A percentile compares a stretch with the other conserved stretches of the same genome.
These are phyloP conservation scores for Mycena chlorophos DNA, from an alignment of 768 basidiomycete species.

Conservation along the genomic window DNA sequence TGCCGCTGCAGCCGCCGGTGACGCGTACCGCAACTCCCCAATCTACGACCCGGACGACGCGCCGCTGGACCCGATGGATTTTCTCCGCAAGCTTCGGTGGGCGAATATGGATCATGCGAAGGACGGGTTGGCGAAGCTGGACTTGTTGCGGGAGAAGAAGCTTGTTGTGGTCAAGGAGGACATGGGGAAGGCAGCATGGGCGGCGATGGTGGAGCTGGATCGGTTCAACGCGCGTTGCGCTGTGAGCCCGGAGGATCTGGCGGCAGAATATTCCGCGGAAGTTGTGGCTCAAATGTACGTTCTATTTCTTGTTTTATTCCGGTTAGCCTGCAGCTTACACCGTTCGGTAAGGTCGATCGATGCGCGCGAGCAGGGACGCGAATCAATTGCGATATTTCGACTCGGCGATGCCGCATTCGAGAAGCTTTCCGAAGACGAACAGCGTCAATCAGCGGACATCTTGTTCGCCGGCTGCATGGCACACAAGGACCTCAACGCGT, in stretches of 20 bases:
- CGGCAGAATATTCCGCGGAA: background rate
- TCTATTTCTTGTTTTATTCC: background rate
- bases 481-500: background rate
- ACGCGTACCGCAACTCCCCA: background rate
- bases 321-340: no score
- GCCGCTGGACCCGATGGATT: background rate
- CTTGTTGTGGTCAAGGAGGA: background rate
- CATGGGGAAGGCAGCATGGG: background rate
- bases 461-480: conserved; percentile 19
- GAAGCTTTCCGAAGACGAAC: background rate
- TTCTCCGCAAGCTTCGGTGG: background rate
- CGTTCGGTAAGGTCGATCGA: background rate
- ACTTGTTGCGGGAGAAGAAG: background rate
- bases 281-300: background rate
- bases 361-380: background rate
- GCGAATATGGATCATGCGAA: background rate
- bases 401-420: conserved; percentile 6
- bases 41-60: background rate
- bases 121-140: background rate
- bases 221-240: background rate
- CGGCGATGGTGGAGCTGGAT: background rate
- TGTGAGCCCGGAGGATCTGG: background rate
- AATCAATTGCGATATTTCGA: background rate
- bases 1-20: background rate
- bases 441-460: conserved; percentile 12